Evolutionary conservation across 2,329 filamentous ascomycete species (phyloP), one percentile per base, ranked within the genome.

Genomic region (Chaetomium globosum): DNA sequence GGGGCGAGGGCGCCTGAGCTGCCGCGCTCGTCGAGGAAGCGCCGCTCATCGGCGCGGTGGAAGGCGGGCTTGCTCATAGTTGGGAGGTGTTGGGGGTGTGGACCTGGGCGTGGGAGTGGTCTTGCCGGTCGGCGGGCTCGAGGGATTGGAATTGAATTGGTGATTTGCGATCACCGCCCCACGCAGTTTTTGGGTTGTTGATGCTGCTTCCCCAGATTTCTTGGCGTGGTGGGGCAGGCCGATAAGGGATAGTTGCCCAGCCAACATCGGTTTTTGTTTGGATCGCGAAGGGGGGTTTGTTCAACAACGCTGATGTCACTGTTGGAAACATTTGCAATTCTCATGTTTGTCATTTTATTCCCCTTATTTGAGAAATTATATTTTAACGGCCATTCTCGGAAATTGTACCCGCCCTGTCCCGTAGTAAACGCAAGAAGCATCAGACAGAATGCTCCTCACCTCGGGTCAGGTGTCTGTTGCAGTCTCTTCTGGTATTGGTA

Each of bases 21-120:
- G 75, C 94, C 94, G 72, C 94, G 91, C 80, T 96, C 92, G 80
- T 98, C 94, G 75, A 98, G 90, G 76, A 96, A 89, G 72, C 83
- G 84, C 69, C 85, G 83, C 78, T 91, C 92, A 77, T 97, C 93
- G 74, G 93, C 93, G 76, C 89, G 88, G 77, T 93, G 87, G 74
- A 78, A 63, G 69, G 83, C 75, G 68, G 78, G 75, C 67, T 80
- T 81, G 31, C 73, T 70, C 73, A 77, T 78, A 69, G 72, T 73
- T 59, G 65, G 48, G 65, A 58, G 21, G 10, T 23, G 26, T 19
- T 19, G 23, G 23, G 23, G 28, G 26, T 23, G 49, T 28, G 7
- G 26, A 64, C 65, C 59, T 64, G 64, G 69, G 39, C 33, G 16
- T 66, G 61, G 65, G 56, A 65, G 59, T 46, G 28, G 48, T 33